Evolutionary conservation across 2,329 filamentous ascomycete species (phyloP).

Genomic region (Cercospora zeina): DNA sequence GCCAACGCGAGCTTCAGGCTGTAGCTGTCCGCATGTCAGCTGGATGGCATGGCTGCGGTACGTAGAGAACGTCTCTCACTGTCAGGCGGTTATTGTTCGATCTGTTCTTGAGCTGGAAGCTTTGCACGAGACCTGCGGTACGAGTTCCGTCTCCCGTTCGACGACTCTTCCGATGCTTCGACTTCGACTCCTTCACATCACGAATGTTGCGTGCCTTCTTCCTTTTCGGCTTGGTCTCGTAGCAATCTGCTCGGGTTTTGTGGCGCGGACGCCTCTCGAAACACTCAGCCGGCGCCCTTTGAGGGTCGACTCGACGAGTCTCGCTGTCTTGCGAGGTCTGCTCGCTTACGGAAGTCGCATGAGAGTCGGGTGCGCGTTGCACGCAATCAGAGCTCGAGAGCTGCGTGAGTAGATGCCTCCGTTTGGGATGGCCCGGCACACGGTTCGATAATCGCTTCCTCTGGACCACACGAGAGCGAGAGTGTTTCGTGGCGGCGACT

Average conservation of each 20-base stretch:
- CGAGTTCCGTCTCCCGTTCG: constrained; percentile 43
- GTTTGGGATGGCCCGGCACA: background rate
- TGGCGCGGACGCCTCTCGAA: constrained; percentile 50
- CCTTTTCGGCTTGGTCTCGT: constrained; percentile 44
- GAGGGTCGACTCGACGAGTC: constrained; percentile 4
- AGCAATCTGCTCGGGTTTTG: constrained; percentile 51
- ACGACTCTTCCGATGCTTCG: constrained; percentile 40
- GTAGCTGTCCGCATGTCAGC: constrained; percentile 42
- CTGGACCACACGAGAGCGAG: constrained; percentile 30
- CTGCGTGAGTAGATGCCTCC: constrained; percentile 6
- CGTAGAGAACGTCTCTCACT: constrained; percentile 37
- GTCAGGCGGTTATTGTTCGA: constrained; percentile 49
- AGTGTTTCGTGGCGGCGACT: background rate
- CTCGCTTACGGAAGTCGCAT: constrained; percentile 12
- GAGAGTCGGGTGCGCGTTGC: constrained; percentile 2
- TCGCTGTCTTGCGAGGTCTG: constrained; percentile 10
- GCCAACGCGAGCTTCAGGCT: constrained; percentile 45
- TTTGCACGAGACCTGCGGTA: constrained; percentile 44
- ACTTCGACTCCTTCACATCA: constrained; percentile 24
- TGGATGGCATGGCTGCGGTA: background rate
- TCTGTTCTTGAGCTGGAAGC: constrained; percentile 50
- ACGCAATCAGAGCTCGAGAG: constrained; percentile 23
- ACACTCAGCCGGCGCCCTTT: constrained; percentile 19
- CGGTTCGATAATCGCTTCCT: constrained; percentile 44
- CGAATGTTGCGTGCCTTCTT: constrained; percentile 35